Evolutionary conservation across 352 stramenopile species (phyloP), one percentile per base, ranked within the genome.

Genomic region (Pythium graminicola): DNA sequence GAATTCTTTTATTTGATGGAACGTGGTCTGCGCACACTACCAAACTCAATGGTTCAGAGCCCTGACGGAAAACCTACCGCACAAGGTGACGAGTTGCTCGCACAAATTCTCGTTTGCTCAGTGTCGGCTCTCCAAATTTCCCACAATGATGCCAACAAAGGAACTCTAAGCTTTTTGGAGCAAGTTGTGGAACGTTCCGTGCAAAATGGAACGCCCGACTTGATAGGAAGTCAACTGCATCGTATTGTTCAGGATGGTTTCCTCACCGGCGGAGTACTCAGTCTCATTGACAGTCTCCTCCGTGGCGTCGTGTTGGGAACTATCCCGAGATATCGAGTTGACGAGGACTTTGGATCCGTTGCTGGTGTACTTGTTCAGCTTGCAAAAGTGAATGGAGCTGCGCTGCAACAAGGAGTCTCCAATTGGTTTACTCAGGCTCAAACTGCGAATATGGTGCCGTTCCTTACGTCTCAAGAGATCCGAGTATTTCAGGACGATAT

Each of bases 1-100:
- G 95, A 98, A 66, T 96, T 97, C 39, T 98, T 98, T 61, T 98
- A 89, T 66, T 67, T 98, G 27, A 91, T 97, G 68, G 86, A 95
- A 41, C 80, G 90, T 19, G 85, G 91, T 41, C 72, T 98, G 9
- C 81, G 76, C 29, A 83, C 81, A 50, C 84, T 95, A 29, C 92
- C 92, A 0, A 73, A 85, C 35, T 67, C 81, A 16, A 64, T 96
- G 3, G 66, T 87, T 8, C n/a, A 52, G 24, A 63, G 67, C 39
- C 50, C 65, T 6, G 40, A 35, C 7, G 27, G 40, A 13, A 45
- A 35, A 1, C 14, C 23, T 8, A 22, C 24, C 5, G n/a, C 39
- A 9, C 39, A 10, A 1, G 42, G 47, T 2, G 42, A 67, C 10
- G 82, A 49, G 23, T 60, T 98, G 7, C 67, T 98, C 26, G 67